Conservation (phyloP, 495 filamentous ascomycete genomes). For the Tuber borchii region DNA sequence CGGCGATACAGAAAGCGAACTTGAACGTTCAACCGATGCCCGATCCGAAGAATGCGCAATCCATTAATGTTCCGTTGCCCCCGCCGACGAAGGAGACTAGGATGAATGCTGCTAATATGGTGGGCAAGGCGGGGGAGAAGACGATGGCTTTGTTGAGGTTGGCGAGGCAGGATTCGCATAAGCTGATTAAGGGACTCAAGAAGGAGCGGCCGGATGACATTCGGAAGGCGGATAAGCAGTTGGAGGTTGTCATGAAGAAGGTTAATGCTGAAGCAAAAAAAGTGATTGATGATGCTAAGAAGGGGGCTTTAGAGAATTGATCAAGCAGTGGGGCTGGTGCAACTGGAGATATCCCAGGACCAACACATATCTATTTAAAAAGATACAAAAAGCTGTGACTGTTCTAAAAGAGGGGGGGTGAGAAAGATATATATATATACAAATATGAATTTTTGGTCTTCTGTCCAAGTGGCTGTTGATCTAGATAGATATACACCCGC, state of each 20-base stretch:
- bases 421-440: not conserved
- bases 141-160: constrained; percentile 35
- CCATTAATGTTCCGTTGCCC: constrained; percentile 34
- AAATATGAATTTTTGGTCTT: not conserved
- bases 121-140: constrained; percentile 30
- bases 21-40: constrained; percentile 34
- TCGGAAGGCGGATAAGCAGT: constrained; percentile 37
- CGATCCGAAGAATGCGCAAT: constrained; percentile 32
- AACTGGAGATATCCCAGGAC: constrained; percentile 1
- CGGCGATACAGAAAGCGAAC: constrained; percentile 35
- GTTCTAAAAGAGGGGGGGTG: not conserved
- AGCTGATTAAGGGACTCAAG: constrained; percentile 31
- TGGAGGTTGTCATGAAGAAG: constrained; percentile 40
- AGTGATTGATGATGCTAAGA: constrained; percentile 35
- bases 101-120: constrained; percentile 16
- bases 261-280: constrained; percentile 30
- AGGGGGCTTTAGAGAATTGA: constrained; percentile 25
- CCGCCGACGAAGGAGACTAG: constrained; percentile 38
- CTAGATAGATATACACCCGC: not conserved
- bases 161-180: constrained; percentile 34
- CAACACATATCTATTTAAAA: not conserved
- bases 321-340: not conserved
- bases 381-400: not conserved
- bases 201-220: constrained; percentile 34
- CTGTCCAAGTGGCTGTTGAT: not conserved